Base-by-base conservation (phyloP, 352 stramenopile genomes). In the Pythium utonaiense region DNA sequence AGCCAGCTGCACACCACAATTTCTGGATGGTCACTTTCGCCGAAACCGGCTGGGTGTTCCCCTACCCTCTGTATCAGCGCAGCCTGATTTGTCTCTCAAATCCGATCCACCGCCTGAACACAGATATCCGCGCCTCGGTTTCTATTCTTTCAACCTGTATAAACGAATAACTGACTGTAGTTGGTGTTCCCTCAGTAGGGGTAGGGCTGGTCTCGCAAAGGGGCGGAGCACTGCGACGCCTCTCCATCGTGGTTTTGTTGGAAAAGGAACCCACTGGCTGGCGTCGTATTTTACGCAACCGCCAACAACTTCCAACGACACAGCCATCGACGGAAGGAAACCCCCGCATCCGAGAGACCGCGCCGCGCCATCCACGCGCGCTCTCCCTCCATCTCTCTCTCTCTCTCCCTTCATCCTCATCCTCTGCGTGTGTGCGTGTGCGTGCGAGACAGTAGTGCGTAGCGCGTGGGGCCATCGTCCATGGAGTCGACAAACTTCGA, bases 401-500 rank as follows among this genome's bases (percentile, higher is more conserved):
- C n/a, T n/a, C n/a, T n/a, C n/a, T n/a, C n/a, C n/a, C n/a, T n/a
- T 33, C 28, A 10, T 33, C 28, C 28, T 33, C 28, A 5, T 33
- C 28, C 28, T 33, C 5, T 33, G 28, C 9, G 28, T 33, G 28
- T 33, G 28, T 33, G 28, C 9, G 28, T 33, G n/a, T n/a, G n/a
- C n/a, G n/a, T n/a, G n/a, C n/a, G n/a, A n/a, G n/a, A n/a, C n/a
- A n/a, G n/a, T n/a, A n/a, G n/a, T n/a, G n/a, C n/a, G n/a, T 48
- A 3, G 19, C 21, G 41, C 42, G 28, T 33, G n/a, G n/a, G n/a
- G n/a, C n/a, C n/a, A n/a, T 33, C 5, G 9, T 33, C 28, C 9
- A 33, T 33, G 28, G 67, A 65, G 57, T 56, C 62, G 30, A 61
- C 79, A 4, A 73, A 85, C 62, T 91, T 88, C 49, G 81, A 91